Percentiles rank a stretch among this genome's conserved stretches.
Conservation (phyloP, 2,329 filamentous ascomycete species). For the Conoideocrella luteorostrata region DNA sequence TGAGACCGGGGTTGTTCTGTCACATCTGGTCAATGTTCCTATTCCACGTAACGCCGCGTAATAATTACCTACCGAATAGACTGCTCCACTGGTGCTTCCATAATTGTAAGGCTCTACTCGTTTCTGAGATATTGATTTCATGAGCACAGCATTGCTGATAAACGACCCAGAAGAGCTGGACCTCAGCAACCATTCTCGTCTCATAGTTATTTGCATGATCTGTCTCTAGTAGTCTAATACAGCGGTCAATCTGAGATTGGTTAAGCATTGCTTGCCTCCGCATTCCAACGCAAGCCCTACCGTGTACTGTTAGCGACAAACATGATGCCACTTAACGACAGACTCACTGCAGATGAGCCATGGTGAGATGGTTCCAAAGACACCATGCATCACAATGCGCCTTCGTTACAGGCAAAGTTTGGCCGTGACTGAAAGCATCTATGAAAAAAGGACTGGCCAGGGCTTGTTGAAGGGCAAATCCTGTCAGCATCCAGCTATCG, state of each 20-base stretch:
- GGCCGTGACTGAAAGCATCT: neutral
- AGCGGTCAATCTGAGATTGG: conserved; percentile 16
- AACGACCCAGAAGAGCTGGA: conserved; percentile 22
- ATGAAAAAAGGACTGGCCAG: conserved; percentile 16
- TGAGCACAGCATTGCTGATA: conserved; percentile 14
- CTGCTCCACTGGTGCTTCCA: conserved; percentile 18
- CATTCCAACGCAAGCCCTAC: conserved; percentile 21
- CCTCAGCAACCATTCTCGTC: conserved; percentile 20
- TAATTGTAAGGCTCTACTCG: conserved; percentile 8
- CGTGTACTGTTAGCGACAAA: neutral
- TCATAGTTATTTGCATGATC: conserved; percentile 18
- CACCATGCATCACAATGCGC: conserved; percentile 14
- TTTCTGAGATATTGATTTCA: conserved; percentile 9
- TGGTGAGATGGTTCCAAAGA: conserved; percentile 22
- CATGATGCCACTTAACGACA: neutral
- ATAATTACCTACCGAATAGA: conserved; percentile 17
- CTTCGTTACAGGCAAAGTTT: neutral
- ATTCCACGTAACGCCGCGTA: too few relatives aligned
- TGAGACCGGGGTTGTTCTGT: conserved; percentile 21
- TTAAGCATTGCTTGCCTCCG: conserved; percentile 15
- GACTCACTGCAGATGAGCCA: conserved; percentile 21
- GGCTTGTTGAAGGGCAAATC: conserved; percentile 20
- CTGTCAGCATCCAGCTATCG: conserved; percentile 21
- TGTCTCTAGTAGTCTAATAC: conserved; percentile 9
- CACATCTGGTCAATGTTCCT: neutral